A percentile compares a stretch with the other conserved stretches of the same genome.
phyloP scores from a whole-genome alignment of 306 rosid species.

The Quercus suber region DNA sequence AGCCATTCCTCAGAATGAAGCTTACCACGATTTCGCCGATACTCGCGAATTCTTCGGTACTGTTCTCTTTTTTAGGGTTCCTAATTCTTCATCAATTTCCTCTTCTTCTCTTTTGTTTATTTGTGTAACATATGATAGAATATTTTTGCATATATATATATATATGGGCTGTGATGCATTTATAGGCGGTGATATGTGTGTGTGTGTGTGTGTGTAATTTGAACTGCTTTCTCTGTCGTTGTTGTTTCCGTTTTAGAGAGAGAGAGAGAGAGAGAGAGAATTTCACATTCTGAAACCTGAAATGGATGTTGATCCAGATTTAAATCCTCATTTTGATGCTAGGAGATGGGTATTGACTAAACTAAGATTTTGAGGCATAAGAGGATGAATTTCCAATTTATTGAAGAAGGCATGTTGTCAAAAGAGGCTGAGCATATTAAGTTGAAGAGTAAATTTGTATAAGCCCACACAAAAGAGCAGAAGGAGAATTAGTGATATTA shows the following conservation, averaged over 20 bases:
- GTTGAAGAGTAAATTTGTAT: conserved; percentile 87
- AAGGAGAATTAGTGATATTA: conserved; percentile 77
- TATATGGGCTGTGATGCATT: too few relatives aligned
- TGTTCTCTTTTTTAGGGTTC: background rate
- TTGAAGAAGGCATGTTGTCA: conserved; percentile 93
- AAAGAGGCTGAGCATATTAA: conserved; percentile 85
- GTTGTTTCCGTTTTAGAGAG: too few relatives aligned
- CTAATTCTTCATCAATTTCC: background rate
- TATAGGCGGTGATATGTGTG: too few relatives aligned
- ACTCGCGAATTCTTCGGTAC: conserved; percentile 71
- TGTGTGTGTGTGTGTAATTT: too few relatives aligned
- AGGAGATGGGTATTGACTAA: conserved; percentile 75
- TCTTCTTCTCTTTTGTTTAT: too few relatives aligned
- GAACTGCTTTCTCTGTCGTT: too few relatives aligned
- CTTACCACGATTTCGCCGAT: conserved; percentile 83
- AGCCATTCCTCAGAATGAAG: conserved; percentile 72
- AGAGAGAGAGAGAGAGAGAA: conserved; percentile 64
- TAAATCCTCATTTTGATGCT: conserved; percentile 75
- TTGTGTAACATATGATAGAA: too few relatives aligned
- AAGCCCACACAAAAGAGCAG: conserved; percentile 93
- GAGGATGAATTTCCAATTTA: conserved; percentile 78
- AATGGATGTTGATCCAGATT: conserved; percentile 80
- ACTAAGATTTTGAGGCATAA: conserved; percentile 77
- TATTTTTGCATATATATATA: too few relatives aligned
- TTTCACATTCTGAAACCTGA: conserved; percentile 87